Percentiles rank a stretch among this genome's conserved stretches.
Conservation (phyloP, 106 monocot genomes). For the Acorus calamus region DNA sequence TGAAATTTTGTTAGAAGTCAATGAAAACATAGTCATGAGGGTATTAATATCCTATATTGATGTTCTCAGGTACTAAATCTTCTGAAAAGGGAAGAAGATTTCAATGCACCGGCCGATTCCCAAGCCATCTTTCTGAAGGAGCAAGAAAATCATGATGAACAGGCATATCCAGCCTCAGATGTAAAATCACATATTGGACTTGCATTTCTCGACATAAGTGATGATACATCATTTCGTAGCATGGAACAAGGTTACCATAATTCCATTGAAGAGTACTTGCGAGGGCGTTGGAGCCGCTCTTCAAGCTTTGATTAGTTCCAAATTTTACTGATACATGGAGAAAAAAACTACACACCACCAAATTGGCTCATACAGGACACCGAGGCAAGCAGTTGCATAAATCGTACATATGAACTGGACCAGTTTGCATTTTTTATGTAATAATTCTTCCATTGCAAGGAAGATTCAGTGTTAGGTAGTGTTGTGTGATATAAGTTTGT, state of each 20-base stretch:
- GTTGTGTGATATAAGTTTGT: too few species aligned
- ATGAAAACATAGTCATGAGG: too few species aligned
- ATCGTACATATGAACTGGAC: too few species aligned
- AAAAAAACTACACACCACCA: too few species aligned
- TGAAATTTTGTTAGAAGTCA: too few species aligned
- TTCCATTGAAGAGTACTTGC: constrained; percentile 63
- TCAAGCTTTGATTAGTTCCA: constrained; percentile 64
- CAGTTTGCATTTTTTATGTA: too few species aligned
- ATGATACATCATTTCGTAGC: constrained; percentile 54
- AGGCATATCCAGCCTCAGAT: constrained; percentile 41
- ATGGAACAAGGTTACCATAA: constrained; percentile 37
- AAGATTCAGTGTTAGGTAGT: too few species aligned
- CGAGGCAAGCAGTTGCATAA: too few species aligned
- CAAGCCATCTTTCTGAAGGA: constrained; percentile 6
- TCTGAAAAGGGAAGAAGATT: constrained; percentile 40
- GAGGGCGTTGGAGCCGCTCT: constrained; percentile 60
- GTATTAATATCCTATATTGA: too few species aligned
- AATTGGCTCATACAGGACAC: too few species aligned
- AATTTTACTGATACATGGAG: background rate
- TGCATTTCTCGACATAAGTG: constrained; percentile 72
- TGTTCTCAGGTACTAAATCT: constrained; percentile 41
- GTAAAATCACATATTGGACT: constrained; percentile 77
- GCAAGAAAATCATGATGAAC: constrained; percentile 53
- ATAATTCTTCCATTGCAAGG: too few species aligned
- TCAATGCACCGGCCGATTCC: constrained; percentile 22